Percentiles rank a stretch among this genome's conserved stretches.
Evolutionary conservation across 2,329 filamentous ascomycete genomes (phyloP).

Genomic region (Alternaria alternata): DNA sequence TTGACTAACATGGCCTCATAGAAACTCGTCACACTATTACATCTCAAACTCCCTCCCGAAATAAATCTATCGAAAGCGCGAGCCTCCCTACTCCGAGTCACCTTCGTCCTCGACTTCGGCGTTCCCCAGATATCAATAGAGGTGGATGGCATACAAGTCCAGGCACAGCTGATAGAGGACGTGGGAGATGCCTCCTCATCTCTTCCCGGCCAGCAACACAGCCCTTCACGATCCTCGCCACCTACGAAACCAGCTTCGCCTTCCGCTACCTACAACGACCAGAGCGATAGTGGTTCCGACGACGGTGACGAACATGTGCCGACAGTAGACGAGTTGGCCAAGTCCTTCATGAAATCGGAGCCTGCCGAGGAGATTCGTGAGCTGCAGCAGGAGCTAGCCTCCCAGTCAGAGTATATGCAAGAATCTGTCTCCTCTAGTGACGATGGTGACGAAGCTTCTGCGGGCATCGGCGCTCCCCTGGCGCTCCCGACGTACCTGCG

Average conservation of each 20-base stretch:
- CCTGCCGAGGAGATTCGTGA: slow-evolving; percentile 70
- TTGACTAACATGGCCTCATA: slow-evolving; percentile 51
- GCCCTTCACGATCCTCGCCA: slow-evolving; percentile 16
- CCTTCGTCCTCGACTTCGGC: slow-evolving; percentile 87
- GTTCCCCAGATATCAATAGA: slow-evolving; percentile 83
- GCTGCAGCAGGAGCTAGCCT: slow-evolving; percentile 72
- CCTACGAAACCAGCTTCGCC: slow-evolving; percentile 19
- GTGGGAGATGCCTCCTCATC: slow-evolving; percentile 12
- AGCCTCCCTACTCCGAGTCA: slow-evolving; percentile 78
- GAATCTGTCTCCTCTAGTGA: slow-evolving; percentile 68
- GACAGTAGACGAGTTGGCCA: slow-evolving; percentile 75
- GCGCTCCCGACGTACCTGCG: slow-evolving; percentile 75
- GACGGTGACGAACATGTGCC: slow-evolving; percentile 61
- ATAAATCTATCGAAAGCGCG: slow-evolving; percentile 77
- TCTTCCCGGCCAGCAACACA: slow-evolving; percentile 9
- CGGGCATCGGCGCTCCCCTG: slow-evolving; percentile 75
- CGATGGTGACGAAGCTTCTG: slow-evolving; percentile 66
- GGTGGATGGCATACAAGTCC: slow-evolving; percentile 80
- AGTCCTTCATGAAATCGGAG: slow-evolving; percentile 79
- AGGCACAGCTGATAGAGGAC: slow-evolving; percentile 48
- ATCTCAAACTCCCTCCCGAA: slow-evolving; percentile 70
- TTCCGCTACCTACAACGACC: slow-evolving; percentile 14
- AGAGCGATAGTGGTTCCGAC: slow-evolving; percentile 31
- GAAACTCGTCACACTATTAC: slow-evolving; percentile 80
- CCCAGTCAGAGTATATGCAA: slow-evolving; percentile 68